Percentiles rank a stretch among this genome's conserved stretches.
phyloP scores from a whole-genome alignment of 805 yeast genomes.

The Barnettozyma sp. region DNA sequence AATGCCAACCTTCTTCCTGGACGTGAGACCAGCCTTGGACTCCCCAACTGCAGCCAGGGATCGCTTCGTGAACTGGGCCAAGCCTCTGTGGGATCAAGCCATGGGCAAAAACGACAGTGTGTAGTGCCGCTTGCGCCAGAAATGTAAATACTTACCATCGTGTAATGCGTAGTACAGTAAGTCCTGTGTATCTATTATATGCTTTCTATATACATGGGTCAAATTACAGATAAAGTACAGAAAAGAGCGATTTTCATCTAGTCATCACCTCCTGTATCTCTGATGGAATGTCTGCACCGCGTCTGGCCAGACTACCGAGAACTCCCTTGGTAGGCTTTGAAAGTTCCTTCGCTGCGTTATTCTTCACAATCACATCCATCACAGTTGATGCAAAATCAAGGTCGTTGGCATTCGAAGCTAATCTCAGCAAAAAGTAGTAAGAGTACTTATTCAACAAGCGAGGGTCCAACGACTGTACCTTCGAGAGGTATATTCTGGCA shows the following conservation, averaged over 20 bases:
- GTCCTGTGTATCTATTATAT: not conserved
- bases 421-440: slow-evolving; percentile 17
- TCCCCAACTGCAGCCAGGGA: slow-evolving; percentile 54
- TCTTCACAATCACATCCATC: slow-evolving; percentile 10
- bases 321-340: slow-evolving; percentile 7
- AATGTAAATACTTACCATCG: too few species aligned
- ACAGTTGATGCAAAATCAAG: slow-evolving; percentile 18
- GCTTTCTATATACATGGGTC: slow-evolving; percentile 1
- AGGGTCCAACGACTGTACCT: slow-evolving; percentile 1
- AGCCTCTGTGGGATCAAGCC: slow-evolving; percentile 63
- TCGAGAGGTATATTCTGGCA: slow-evolving; percentile 15
- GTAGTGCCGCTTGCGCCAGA: too few species aligned
- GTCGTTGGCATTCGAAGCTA: slow-evolving; percentile 14
- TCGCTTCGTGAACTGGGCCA: slow-evolving; percentile 60
- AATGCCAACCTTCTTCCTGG: slow-evolving; percentile 85
- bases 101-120: slow-evolving; percentile 30
- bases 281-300: slow-evolving; percentile 17
- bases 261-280: slow-evolving; percentile 5
- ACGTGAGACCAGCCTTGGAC: slow-evolving; percentile 94
- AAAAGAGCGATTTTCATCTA: not conserved
- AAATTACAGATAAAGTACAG: not conserved
- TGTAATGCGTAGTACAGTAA: too few species aligned
- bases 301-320: slow-evolving; percentile 8
- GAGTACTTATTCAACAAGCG: slow-evolving; percentile 15
- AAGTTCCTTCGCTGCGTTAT: slow-evolving; percentile 4